These are phyloP conservation scores for Kuraishia molischiana DNA, from an alignment of 805 yeast species.

Conservation along the genomic window DNA sequence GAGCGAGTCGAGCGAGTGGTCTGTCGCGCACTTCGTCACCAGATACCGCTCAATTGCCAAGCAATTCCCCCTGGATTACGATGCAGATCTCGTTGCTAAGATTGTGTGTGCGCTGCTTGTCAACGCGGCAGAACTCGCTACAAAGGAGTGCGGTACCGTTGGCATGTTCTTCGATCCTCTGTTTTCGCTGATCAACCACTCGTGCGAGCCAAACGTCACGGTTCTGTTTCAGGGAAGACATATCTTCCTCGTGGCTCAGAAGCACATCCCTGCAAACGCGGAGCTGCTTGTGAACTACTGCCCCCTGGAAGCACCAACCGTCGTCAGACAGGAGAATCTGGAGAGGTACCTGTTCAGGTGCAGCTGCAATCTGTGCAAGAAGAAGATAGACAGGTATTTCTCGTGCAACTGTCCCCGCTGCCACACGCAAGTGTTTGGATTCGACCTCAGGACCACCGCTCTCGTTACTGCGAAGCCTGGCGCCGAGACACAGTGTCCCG, in stretches of 20 bases:
- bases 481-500: no score
- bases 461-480: not conserved
- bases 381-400: constrained; percentile 16
- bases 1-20: no score
- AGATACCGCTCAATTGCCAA: no score
- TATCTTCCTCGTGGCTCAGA: constrained; percentile 11
- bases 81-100: no score
- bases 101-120: no score
- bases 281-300: constrained; percentile 23
- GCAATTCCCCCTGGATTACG: no score
- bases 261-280: constrained; percentile 11
- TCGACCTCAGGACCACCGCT: constrained; percentile 5
- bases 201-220: constrained; percentile 26
- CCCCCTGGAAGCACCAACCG: constrained; percentile 17
- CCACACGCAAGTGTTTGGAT: constrained; percentile 6
- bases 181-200: constrained; percentile 28
- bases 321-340: constrained; percentile 18
- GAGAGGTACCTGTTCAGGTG: constrained; percentile 23
- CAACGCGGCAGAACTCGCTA: no score
- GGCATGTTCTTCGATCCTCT: constrained; percentile 27
- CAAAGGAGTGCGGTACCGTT: no score
- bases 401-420: constrained; percentile 18
- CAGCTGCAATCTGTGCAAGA: constrained; percentile 19
- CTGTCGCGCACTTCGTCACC: no score
- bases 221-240: constrained; percentile 12